phyloP scores from a whole-genome alignment of 257 asterid species.

The Ballota nigra region DNA sequence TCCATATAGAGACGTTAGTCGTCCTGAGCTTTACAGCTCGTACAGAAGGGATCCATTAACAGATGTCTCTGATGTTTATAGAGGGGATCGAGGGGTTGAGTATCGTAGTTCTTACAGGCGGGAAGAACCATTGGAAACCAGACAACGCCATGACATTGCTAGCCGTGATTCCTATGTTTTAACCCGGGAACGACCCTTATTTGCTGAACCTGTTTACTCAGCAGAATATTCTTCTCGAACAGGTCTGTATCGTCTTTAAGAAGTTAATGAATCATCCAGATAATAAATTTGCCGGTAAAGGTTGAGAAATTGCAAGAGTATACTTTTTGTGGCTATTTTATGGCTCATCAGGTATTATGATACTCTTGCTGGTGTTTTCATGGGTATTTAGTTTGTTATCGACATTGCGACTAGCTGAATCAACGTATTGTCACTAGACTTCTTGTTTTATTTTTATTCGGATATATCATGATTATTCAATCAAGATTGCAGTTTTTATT shows the following conservation, averaged over 20 bases:
- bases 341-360: neutral
- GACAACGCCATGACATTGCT: constrained; percentile 18
- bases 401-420: neutral
- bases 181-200: constrained; percentile 31
- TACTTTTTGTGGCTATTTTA: constrained; percentile 1
- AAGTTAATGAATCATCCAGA: neutral
- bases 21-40: constrained; percentile 28
- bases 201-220: constrained; percentile 33
- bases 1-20: constrained; percentile 23
- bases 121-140: constrained; percentile 25
- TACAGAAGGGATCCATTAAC: constrained; percentile 26
- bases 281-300: neutral
- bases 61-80: constrained; percentile 25
- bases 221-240: constrained; percentile 31
- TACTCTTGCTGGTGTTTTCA: neutral
- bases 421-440: neutral
- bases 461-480: neutral
- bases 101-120: constrained; percentile 38
- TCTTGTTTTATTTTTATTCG: neutral
- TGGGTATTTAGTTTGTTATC: neutral
- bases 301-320: neutral
- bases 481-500: neutral
- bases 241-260: constrained; percentile 33
- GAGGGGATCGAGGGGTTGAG: constrained; percentile 29
- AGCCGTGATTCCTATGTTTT: constrained; percentile 34